Conservation (phyloP, 805 yeast genomes). For the Metschnikowia lunata region DNA sequence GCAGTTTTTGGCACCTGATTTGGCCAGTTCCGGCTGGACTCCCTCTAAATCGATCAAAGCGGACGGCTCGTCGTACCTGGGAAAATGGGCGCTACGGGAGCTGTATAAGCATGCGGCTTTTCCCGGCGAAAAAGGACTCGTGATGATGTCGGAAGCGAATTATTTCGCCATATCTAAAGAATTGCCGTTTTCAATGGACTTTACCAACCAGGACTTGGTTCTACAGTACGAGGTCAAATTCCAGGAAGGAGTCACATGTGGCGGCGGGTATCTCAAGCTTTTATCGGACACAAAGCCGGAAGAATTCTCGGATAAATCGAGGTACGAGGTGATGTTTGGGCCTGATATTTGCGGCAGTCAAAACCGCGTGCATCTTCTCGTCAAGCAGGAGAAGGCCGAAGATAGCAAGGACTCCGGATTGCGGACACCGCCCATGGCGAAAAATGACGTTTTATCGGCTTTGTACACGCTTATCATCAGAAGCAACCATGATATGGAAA, state of each 20-base stretch:
- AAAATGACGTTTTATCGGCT: slow-evolving; percentile 51
- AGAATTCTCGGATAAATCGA: slow-evolving; percentile 60
- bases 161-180: slow-evolving; percentile 75
- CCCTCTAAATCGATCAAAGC: slow-evolving; percentile 50
- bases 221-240: slow-evolving; percentile 86
- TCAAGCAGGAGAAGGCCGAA: slow-evolving; percentile 52
- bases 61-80: slow-evolving; percentile 60
- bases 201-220: slow-evolving; percentile 63
- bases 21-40: slow-evolving; percentile 34
- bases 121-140: slow-evolving; percentile 68
- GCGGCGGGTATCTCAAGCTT: slow-evolving; percentile 86
- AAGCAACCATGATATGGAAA: slow-evolving; percentile 65
- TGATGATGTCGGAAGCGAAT: slow-evolving; percentile 69
- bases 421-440: slow-evolving; percentile 61
- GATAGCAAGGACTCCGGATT: slow-evolving; percentile 67
- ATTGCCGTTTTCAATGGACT: slow-evolving; percentile 55
- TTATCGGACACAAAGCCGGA: slow-evolving; percentile 41
- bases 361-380: slow-evolving; percentile 75
- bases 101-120: slow-evolving; percentile 52
- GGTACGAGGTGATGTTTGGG: slow-evolving; percentile 88
- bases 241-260: slow-evolving; percentile 76
- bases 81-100: slow-evolving; percentile 75
- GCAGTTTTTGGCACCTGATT: slow-evolving; percentile 42
- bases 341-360: slow-evolving; percentile 86
- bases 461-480: slow-evolving; percentile 74